Percentiles rank a stretch among this genome's conserved stretches.
Conservation (phyloP, 2,329 filamentous ascomycete species). For the Ciborinia camelliae region DNA sequence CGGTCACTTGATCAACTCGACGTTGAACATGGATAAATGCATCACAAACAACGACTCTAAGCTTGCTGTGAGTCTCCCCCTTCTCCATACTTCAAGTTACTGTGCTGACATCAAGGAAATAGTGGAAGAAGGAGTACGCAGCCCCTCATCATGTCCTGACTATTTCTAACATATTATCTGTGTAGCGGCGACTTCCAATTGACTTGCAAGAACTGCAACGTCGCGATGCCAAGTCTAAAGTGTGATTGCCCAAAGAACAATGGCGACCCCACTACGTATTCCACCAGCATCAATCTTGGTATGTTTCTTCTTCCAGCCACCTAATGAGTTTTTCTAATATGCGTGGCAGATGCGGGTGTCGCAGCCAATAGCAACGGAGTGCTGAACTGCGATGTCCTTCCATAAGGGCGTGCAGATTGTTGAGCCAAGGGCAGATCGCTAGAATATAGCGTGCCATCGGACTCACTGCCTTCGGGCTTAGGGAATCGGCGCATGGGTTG, state of each 20-base stretch:
- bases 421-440: not conserved
- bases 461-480: not conserved
- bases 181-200: constrained; percentile 17
- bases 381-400: constrained; percentile 12
- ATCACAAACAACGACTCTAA: constrained; percentile 12
- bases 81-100: not conserved
- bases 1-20: not conserved
- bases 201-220: constrained; percentile 7
- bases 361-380: not conserved
- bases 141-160: not conserved
- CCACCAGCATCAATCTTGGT: constrained; percentile 14
- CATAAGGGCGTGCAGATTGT: not conserved
- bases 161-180: not conserved
- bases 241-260: constrained; percentile 3
- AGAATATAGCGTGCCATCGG: not conserved
- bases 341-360: not conserved
- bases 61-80: not conserved
- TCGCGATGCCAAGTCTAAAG: constrained; percentile 6
- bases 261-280: not conserved
- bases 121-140: constrained; percentile 14
- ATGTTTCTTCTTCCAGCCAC: not conserved
- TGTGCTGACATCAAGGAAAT: not conserved
- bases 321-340: not conserved
- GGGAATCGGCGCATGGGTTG: not conserved
- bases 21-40: constrained; percentile 11